Conservation (phyloP, 345 rosid species). For the Brassica carinata region DNA sequence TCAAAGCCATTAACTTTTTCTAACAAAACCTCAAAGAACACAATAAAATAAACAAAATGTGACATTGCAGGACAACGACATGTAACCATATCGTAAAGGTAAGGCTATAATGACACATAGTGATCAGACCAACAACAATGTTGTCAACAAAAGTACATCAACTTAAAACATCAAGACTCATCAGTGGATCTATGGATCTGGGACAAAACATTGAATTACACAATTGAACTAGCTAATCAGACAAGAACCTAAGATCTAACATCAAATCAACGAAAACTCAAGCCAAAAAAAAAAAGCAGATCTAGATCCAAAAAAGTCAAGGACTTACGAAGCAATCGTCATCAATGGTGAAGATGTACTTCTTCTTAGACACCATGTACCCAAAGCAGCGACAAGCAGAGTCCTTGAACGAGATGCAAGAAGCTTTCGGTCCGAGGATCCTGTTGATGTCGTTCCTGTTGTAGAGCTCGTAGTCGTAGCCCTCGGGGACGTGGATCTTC, state of each 20-base stretch:
- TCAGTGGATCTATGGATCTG: constrained; percentile 10
- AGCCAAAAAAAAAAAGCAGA: constrained; percentile 8
- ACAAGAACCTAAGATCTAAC: constrained; percentile 16
- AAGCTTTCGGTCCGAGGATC: constrained; percentile 93
- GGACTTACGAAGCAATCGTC: constrained; percentile 94
- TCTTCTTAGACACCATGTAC: constrained; percentile 96
- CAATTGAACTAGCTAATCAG: neutral
- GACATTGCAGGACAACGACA: constrained; percentile 1
- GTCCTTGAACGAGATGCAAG: constrained; percentile 95
- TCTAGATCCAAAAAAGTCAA: neutral
- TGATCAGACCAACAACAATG: constrained; percentile 21
- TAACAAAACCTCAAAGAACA: neutral
- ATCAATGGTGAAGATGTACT: constrained; percentile 93
- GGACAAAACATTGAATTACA: neutral
- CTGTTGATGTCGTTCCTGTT: constrained; percentile 88
- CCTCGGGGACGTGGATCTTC: constrained; percentile 82
- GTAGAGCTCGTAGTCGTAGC: constrained; percentile 90
- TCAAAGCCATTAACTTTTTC: neutral
- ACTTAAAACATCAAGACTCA: constrained; percentile 14
- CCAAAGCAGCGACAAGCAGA: constrained; percentile 98
- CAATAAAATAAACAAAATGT: neutral
- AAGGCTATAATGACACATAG: constrained; percentile 18
- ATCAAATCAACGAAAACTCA: constrained; percentile 9
- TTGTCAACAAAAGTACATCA: neutral
- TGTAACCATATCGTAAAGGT: constrained; percentile 28